Conservation (phyloP, 225 moss, liverwort and hornwort genomes). For the Pleurozium schreberi region DNA sequence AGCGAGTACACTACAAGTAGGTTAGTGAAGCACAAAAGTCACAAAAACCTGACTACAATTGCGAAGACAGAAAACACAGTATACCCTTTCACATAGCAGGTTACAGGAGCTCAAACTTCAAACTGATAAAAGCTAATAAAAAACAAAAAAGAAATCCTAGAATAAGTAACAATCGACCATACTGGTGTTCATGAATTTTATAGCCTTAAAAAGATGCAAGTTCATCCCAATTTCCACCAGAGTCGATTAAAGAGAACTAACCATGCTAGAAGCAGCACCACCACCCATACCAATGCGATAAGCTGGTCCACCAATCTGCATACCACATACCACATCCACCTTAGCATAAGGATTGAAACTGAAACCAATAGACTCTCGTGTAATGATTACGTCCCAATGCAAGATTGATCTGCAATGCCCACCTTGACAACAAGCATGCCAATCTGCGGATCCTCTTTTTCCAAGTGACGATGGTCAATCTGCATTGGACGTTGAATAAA, state of each 20-base stretch:
- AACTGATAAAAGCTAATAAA: neutral
- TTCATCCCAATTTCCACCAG: neutral
- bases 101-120: neutral
- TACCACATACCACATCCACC: neutral
- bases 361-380: neutral
- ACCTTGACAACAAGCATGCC: conserved; percentile 99
- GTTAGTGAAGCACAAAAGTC: neutral
- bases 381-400: neutral
- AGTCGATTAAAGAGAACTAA: conserved; percentile 13
- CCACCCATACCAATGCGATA: conserved; percentile 99
- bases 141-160: neutral
- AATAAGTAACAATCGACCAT: neutral
- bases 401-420: neutral
- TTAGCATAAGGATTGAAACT: neutral
- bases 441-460: conserved; percentile 70
- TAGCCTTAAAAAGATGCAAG: neutral
- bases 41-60: neutral
- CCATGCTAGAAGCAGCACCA: conserved; percentile 99
- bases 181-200: neutral
- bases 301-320: conserved; percentile 96
- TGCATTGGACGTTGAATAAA: conserved; percentile 13
- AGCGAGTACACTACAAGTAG: neutral
- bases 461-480: conserved; percentile 93
- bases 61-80: neutral
- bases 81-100: neutral